Evolutionary conservation across 139 green algal genomes (phyloP).

Genomic region (Astrephomene gubernaculifera): DNA sequence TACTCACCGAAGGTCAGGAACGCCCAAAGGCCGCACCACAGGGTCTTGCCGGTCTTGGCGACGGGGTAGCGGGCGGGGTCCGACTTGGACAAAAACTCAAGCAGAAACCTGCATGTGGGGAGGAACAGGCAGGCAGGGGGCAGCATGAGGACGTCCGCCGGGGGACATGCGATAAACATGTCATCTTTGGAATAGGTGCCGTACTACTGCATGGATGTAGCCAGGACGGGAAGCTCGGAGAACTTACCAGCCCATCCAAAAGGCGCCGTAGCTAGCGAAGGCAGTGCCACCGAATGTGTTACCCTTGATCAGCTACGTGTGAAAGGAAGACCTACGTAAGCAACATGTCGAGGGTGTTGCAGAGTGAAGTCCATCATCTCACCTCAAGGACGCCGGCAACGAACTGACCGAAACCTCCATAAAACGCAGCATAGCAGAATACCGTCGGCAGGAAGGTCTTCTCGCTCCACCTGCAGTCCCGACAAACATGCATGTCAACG

Average conservation of each 20-base stretch:
- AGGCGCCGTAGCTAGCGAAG: constrained; percentile 78
- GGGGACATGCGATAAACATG: no score
- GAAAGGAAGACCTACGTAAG: background rate
- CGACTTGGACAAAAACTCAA: constrained; percentile 25
- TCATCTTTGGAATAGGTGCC: no score
- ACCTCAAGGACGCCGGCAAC: constrained; percentile 80
- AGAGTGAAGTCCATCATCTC: background rate
- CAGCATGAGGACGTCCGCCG: background rate
- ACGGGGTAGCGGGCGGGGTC: background rate
- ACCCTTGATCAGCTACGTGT: constrained; percentile 68
- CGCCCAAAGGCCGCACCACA: constrained; percentile 73
- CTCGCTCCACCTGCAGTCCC: constrained; percentile 25
- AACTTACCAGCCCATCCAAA: constrained; percentile 70
- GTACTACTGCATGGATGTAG: no score
- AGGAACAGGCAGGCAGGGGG: background rate
- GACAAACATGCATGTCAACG: background rate
- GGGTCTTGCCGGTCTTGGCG: constrained; percentile 43
- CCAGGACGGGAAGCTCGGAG: background rate
- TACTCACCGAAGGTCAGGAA: constrained; percentile 63
- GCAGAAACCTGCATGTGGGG: constrained; percentile 44
- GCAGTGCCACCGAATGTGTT: constrained; percentile 80
- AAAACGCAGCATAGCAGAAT: constrained; percentile 70
- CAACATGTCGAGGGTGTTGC: background rate
- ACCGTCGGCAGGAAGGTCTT: constrained; percentile 47
- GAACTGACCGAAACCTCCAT: constrained; percentile 77